Evolutionary conservation across 139 green algal genomes (phyloP).

Genomic region (Chlorella sp.): DNA sequence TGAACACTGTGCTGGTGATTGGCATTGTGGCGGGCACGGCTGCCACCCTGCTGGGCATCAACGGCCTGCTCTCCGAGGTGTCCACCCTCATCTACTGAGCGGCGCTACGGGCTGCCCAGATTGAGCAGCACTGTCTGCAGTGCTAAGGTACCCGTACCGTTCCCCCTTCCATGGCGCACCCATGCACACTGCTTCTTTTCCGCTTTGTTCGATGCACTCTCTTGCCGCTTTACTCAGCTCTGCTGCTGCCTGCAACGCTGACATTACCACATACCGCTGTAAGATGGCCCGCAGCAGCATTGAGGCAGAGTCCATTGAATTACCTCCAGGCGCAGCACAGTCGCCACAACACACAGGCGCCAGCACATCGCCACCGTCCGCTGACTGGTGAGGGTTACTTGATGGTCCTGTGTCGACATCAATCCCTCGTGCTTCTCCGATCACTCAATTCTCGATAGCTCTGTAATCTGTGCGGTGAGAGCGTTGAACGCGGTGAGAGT

Average conservation of each 20-base stretch:
- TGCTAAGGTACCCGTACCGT: background rate
- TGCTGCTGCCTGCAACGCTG: background rate
- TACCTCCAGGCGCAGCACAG: no score
- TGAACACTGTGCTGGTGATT: conserved; percentile 69
- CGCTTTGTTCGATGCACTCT: background rate
- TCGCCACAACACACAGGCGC: no score
- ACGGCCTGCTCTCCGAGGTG: conserved; percentile 58
- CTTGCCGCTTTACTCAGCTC: background rate
- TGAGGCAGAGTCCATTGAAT: no score
- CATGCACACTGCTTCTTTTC: background rate
- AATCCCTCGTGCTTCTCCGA: no score
- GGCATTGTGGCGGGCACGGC: conserved; percentile 57
- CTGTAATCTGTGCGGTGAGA: no score
- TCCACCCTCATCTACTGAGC: conserved; percentile 41
- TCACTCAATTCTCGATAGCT: no score
- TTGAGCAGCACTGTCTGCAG: background rate
- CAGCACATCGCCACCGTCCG: no score
- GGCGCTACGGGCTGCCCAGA: background rate
- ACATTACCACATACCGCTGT: no score
- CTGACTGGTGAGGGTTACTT: no score
- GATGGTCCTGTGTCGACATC: no score
- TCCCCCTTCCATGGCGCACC: background rate
- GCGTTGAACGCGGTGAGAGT: no score
- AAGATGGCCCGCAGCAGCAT: no score
- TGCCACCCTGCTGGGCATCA: conserved; percentile 61